Evolutionary conservation across 352 stramenopile species (phyloP).

Genomic region (Globisporangium irregulare): DNA sequence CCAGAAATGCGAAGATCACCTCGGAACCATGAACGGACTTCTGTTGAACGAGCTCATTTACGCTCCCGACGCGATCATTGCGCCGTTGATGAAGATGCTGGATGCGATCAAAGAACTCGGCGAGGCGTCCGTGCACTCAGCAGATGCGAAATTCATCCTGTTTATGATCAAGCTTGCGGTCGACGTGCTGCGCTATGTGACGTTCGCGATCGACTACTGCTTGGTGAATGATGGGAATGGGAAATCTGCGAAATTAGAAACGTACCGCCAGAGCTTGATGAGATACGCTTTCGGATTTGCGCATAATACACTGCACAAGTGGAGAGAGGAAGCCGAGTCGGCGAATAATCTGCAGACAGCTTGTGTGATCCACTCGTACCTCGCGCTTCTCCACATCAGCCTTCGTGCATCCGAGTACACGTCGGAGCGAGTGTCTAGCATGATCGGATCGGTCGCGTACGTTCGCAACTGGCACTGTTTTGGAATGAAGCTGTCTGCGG

Average conservation of each 20-base stretch:
- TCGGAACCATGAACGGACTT: slow-evolving; percentile 95
- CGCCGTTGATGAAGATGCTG: slow-evolving; percentile 79
- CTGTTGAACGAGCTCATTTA: slow-evolving; percentile 98
- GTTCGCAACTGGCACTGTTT: slow-evolving; percentile 92
- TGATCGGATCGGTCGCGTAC: slow-evolving; percentile 84
- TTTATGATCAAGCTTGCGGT: slow-evolving; percentile 87
- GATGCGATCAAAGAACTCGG: slow-evolving; percentile 77
- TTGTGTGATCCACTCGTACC: slow-evolving; percentile 86
- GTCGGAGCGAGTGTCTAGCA: slow-evolving; percentile 49
- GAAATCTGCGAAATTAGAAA: slow-evolving; percentile 38
- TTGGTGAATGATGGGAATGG: slow-evolving; percentile 28
- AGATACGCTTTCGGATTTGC: slow-evolving; percentile 72
- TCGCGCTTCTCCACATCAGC: slow-evolving; percentile 67
- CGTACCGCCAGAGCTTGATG: slow-evolving; percentile 54
- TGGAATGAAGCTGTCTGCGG: slow-evolving; percentile 76
- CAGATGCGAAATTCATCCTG: slow-evolving; percentile 81
- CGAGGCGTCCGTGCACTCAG: slow-evolving; percentile 78
- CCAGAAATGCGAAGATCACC: slow-evolving; percentile 81
- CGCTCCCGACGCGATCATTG: slow-evolving; percentile 87
- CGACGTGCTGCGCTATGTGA: slow-evolving; percentile 77
- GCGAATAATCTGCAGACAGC: slow-evolving; percentile 75
- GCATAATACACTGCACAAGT: slow-evolving; percentile 69
- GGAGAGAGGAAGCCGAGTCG: slow-evolving; percentile 64
- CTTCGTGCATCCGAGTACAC: slow-evolving; percentile 72
- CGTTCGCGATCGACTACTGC: slow-evolving; percentile 60